Evolutionary conservation across 2,329 filamentous ascomycete genomes (phyloP).

Genomic region (Cytospora piceicola): DNA sequence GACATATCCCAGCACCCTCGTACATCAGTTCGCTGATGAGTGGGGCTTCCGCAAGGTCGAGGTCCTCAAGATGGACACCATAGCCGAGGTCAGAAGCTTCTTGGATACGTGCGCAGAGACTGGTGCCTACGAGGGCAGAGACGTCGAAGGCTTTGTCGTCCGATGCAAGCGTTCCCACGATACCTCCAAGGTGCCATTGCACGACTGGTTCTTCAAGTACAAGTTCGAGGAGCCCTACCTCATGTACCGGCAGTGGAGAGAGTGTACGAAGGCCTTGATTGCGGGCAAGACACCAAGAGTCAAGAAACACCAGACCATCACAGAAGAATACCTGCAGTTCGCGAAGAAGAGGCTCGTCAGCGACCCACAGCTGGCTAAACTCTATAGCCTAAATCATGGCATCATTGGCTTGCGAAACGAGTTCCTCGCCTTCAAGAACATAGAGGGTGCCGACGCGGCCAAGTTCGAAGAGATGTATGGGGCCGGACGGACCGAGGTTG

Average conservation of each 20-base stretch:
- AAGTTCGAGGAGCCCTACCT: constrained; percentile 99
- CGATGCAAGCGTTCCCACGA: constrained; percentile 74
- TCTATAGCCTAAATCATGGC: constrained; percentile 86
- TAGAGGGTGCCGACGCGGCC: constrained; percentile 89
- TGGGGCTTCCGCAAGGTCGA: constrained; percentile 96
- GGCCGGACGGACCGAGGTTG: constrained; percentile 56
- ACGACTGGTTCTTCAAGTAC: constrained; percentile 99
- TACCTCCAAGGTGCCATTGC: constrained; percentile 57
- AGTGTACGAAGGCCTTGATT: constrained; percentile 92
- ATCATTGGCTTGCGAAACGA: constrained; percentile 91
- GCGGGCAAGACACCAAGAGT: constrained; percentile 71
- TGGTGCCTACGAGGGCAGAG: constrained; percentile 85
- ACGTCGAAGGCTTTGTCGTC: constrained; percentile 96
- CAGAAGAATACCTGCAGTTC: constrained; percentile 85
- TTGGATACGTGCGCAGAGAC: constrained; percentile 85
- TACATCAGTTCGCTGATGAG: constrained; percentile 84
- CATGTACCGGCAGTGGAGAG: constrained; percentile 98
- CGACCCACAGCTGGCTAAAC: constrained; percentile 68
- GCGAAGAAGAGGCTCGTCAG: constrained; percentile 73
- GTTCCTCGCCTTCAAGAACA: constrained; percentile 80
- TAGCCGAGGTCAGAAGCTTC: constrained; percentile 75
- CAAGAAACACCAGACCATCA: constrained; percentile 88
- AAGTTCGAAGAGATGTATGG: constrained; percentile 67
- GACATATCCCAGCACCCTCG: constrained; percentile 80
- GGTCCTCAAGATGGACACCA: constrained; percentile 75